These are phyloP conservation scores for Pseudocercospora vitis DNA, from an alignment of 2,329 filamentous ascomycete genomes.

Conservation along the genomic window DNA sequence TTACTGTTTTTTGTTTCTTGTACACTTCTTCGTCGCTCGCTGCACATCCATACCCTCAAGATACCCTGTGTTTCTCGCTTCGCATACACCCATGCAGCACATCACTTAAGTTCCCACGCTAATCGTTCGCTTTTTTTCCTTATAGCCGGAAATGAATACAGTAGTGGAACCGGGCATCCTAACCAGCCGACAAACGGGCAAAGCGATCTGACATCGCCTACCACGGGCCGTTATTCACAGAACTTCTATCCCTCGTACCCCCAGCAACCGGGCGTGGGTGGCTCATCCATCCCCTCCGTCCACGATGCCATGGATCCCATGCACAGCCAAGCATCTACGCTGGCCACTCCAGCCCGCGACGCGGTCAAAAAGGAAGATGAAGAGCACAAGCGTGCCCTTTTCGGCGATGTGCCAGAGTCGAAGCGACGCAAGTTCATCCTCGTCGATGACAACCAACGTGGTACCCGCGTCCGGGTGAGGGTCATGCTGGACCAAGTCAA, in stretches of 20 bases:
- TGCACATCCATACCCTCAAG: conserved; percentile 14
- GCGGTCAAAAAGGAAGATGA: conserved; percentile 50
- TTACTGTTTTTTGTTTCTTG: conserved; percentile 38
- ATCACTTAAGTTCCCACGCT: conserved; percentile 40
- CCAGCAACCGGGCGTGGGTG: conserved; percentile 56
- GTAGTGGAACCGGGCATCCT: conserved; percentile 59
- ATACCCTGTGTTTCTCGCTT: conserved; percentile 34
- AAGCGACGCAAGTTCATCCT: conserved; percentile 97
- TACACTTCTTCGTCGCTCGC: conserved; percentile 18
- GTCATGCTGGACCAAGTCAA: conserved; percentile 92
- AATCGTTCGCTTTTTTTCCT: conserved; percentile 43
- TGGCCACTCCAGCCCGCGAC: conserved; percentile 40
- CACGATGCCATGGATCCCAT: conserved; percentile 57
- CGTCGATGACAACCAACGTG: conserved; percentile 83
- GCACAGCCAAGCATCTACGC: conserved; percentile 35
- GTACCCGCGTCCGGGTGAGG: conserved; percentile 78
- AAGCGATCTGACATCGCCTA: conserved; percentile 51
- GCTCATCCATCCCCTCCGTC: conserved; percentile 64
- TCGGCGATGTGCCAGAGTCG: conserved; percentile 82
- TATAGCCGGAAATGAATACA: conserved; percentile 59
- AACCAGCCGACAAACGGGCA: conserved; percentile 62
- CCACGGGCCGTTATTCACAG: conserved; percentile 71
- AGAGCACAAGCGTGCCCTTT: conserved; percentile 67
- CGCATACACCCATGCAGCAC: conserved; percentile 31
- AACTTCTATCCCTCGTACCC: conserved; percentile 74